Percentiles rank a stretch among this genome's conserved stretches.
phyloP scores from a whole-genome alignment of 2,329 filamentous ascomycete species.

The Exophiala mesophila region DNA sequence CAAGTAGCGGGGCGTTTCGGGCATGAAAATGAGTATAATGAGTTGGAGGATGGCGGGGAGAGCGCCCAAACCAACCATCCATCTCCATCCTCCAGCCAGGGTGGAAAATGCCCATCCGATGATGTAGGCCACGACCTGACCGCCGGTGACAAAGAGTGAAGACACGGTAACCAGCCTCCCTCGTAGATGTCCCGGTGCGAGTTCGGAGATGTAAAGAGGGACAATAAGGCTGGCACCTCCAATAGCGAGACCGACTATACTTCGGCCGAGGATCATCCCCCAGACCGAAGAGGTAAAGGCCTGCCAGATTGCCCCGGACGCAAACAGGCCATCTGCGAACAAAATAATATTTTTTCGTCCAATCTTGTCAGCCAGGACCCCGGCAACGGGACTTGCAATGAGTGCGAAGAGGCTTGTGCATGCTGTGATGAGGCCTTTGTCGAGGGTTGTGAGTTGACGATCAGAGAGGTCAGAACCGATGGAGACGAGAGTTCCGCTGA shows the following conservation, averaged over 20 bases:
- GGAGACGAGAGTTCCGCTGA: constrained; percentile 56
- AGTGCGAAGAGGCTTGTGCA: constrained; percentile 55
- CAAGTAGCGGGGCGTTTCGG: constrained; percentile 85
- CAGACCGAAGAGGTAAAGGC: constrained; percentile 38
- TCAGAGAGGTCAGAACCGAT: constrained; percentile 51
- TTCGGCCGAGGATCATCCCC: constrained; percentile 44
- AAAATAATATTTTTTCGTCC: constrained; percentile 47
- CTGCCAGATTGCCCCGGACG: constrained; percentile 41
- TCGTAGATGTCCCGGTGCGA: constrained; percentile 69
- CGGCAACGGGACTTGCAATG: constrained; percentile 51
- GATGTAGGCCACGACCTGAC: constrained; percentile 84
- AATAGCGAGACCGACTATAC: constrained; percentile 44
- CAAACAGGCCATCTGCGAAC: constrained; percentile 43
- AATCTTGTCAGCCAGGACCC: constrained; percentile 47
- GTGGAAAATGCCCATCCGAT: constrained; percentile 70
- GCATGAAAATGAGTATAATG: constrained; percentile 64
- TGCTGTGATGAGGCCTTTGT: constrained; percentile 56
- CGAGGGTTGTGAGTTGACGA: constrained; percentile 47
- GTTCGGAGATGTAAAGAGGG: constrained; percentile 82
- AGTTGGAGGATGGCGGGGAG: constrained; percentile 70
- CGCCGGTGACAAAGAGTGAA: constrained; percentile 76
- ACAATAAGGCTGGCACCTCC: constrained; percentile 65
- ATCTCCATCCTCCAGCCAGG: constrained; percentile 68
- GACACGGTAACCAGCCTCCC: constrained; percentile 79
- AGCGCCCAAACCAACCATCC: constrained; percentile 85